phyloP scores from a whole-genome alignment of 805 yeast species.

The Wickerhamia fluorescens region DNA sequence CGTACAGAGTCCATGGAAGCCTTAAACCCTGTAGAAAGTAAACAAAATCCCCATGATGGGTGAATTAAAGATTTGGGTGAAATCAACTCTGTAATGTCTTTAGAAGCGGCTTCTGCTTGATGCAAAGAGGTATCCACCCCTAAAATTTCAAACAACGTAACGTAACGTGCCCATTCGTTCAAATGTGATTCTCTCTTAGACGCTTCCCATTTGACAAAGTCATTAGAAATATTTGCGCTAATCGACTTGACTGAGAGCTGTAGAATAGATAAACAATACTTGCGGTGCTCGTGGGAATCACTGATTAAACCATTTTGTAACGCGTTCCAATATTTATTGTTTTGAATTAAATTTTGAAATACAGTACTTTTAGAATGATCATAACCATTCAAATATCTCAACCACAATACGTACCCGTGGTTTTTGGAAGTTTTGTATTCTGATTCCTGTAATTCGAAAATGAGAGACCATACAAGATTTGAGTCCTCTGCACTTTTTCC shows the following conservation, averaged over 20 bases:
- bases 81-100: constrained; percentile 53
- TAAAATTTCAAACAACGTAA: constrained; percentile 70
- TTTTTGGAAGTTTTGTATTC: constrained; percentile 17
- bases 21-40: constrained; percentile 69
- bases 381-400: constrained; percentile 38
- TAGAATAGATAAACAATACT: constrained; percentile 59
- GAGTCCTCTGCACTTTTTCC: constrained; percentile 9
- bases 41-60: constrained; percentile 63
- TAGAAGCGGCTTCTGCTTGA: constrained; percentile 72
- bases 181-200: constrained; percentile 20
- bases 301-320: constrained; percentile 53
- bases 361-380: constrained; percentile 7
- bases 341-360: constrained; percentile 22
- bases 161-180: constrained; percentile 62
- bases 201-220: constrained; percentile 40
- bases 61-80: constrained; percentile 46
- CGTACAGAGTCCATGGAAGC: constrained; percentile 76
- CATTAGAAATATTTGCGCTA: constrained; percentile 22
- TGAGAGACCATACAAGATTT: constrained; percentile 36
- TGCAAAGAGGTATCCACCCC: constrained; percentile 83
- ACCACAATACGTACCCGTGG: constrained; percentile 47
- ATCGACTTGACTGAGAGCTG: constrained; percentile 51
- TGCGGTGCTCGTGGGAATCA: constrained; percentile 57
- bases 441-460: constrained; percentile 30
- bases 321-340: constrained; percentile 40